Base-by-base conservation (phyloP, 495 filamentous ascomycete species). In the Parathielavia hyrcaniae region DNA sequence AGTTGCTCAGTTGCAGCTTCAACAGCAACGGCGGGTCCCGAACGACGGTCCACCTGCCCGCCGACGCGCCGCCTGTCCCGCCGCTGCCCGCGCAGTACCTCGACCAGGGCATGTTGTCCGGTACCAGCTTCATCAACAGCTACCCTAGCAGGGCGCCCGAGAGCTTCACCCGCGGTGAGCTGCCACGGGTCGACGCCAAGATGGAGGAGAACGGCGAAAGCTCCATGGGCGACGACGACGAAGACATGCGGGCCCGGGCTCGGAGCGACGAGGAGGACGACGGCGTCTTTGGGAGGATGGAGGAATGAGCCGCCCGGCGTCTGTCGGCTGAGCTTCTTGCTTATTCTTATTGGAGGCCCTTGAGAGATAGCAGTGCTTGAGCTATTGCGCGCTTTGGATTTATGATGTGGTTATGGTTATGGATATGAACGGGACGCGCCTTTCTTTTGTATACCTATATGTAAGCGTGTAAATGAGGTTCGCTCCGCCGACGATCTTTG, bases 241-340 rank as follows among this genome's bases (percentile, higher is more conserved):
- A 85, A 59, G 84, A 89, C 55, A 79, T 77, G 63, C 80, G 77
- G 38, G 78, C 75, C 43, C 76, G 81, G 17, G 80, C 78, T 10
- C 82, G 84, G 30, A 84, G 82, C 61, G 89, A 95, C 66, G 92
- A 97, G 62, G 91, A 96, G 49, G 92, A 97, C 53, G 93, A 96
- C 59, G 91, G 90, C 58, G 75, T 98, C 50, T 98, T 98, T 77
- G 93, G 93, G 22, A 83, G 82, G 58, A 97, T 97, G 92, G 93
- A 98, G 68, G 90, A 93, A 72, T 96, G 50, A 67, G 35, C 80
- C 50, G 55, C 59, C 49, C 20, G 34, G 5, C 30, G 32, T n/a
- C n/a, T 6, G 26, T 30, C 26, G 13, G 41, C 7, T 20, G 38
- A 16, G 32, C 17, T 4, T 55, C 19, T 17, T 46, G 5, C 16